Base-by-base conservation (phyloP, 371 early-diverging fungal species). In the Chytridiales sp. region DNA sequence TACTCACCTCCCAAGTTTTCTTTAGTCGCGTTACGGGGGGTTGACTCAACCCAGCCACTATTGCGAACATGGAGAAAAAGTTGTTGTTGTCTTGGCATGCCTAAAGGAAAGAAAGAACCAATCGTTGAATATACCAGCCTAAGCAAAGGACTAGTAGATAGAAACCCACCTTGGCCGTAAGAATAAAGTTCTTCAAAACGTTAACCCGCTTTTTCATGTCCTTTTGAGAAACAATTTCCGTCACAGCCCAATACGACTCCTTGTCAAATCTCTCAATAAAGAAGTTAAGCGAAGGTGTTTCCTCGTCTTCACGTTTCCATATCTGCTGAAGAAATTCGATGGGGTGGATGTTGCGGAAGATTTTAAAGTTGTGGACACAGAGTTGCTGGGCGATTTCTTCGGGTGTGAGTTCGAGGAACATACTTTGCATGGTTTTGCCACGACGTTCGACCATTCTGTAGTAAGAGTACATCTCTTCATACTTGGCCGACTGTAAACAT, bases 201-300 rank as follows among this genome's bases (percentile, higher is more conserved):
- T 44, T 54, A 1, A 50, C 47, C 27, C 83, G 35, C 50, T 73
- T 76, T 58, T 81, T 81, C 32, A 72, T 21, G 43, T 81, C 79
- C 54, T 69, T 70, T 26, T 67, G 56, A 36, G 26, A 40, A 0
- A 67, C 55, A n/a, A 83, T 68, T 60, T 83, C 81, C 3, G 80
- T 81, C 6, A 78, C 83, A 6, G 73, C 78, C 83, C 83, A 83
- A 52, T 76, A 78, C 4, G 67, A 69, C 65, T 83, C 82, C 56
- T 70, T 70, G 62, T 83, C 80, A 48, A 81, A 83, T n/a, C 83
- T 43, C 35, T 69, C 51, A 43, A 75, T 75, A 56, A 83, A 80
- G 31, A 64, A 75, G 27, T 67, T 68, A 24, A 81, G 63, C 13
- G 48, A 68, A 24, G 81, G 80, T 1, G 75, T 69, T 19, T 51